Evolutionary conservation across 108 stramenopile genomes (phyloP).

Genomic region (Pseudonitzschia multiseries): DNA sequence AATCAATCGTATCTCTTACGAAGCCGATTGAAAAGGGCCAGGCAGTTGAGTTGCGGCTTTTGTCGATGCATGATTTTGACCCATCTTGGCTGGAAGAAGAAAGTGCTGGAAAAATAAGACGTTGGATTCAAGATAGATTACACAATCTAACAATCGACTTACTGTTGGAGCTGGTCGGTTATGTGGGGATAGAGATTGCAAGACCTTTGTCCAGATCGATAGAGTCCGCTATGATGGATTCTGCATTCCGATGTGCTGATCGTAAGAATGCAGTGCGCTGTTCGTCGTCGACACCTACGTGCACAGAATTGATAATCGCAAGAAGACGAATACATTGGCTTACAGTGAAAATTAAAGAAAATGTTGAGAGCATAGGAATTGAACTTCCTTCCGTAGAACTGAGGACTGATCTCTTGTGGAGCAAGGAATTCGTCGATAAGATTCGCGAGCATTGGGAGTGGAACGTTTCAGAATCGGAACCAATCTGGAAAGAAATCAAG

Average conservation of each 20-base stretch:
- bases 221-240: background rate
- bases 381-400: background rate
- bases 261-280: background rate
- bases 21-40: slow-evolving; percentile 48
- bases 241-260: background rate
- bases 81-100: background rate
- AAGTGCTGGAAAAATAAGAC: background rate
- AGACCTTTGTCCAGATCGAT: background rate
- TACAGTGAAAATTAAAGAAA: slow-evolving; percentile 18
- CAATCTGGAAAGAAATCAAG: slow-evolving; percentile 10
- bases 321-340: slow-evolving; percentile 38
- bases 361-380: slow-evolving; percentile 1
- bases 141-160: background rate
- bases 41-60: slow-evolving; percentile 28
- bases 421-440: background rate
- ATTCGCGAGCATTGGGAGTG: slow-evolving; percentile 14
- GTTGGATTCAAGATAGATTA: slow-evolving; percentile 18
- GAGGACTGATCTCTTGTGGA: slow-evolving; percentile 11
- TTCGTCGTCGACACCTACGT: background rate
- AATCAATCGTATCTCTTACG: slow-evolving; percentile 12
- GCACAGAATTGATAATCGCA: slow-evolving; percentile 3
- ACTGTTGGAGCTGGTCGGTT: slow-evolving; percentile 21
- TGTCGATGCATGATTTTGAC: slow-evolving; percentile 4
- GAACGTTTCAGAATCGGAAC: background rate
- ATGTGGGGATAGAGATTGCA: slow-evolving; percentile 10